Evolutionary conservation across 2,329 filamentous ascomycete species (phyloP).

Genomic region (Chlorencoelia australis): DNA sequence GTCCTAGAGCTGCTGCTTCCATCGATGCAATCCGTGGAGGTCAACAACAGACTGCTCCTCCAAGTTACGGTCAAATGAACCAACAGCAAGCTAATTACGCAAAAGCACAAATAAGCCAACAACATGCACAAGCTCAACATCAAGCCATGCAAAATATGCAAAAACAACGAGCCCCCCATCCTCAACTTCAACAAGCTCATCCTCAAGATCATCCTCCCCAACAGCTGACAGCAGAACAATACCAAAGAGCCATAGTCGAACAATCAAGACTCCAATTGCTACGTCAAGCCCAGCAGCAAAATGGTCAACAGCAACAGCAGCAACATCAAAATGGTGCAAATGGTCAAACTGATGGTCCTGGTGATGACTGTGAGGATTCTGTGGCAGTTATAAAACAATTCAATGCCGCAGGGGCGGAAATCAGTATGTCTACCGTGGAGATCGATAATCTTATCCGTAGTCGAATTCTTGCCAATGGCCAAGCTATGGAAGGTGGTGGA

Average conservation of each 20-base stretch:
- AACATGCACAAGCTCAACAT: constrained; percentile 16
- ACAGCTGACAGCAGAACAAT: constrained; percentile 4
- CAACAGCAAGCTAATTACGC: constrained; percentile 27
- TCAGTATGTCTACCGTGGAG: constrained; percentile 47
- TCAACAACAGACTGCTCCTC: constrained; percentile 17
- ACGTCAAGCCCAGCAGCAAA: constrained; percentile 3
- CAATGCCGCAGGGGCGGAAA: constrained; percentile 41
- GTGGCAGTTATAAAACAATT: constrained; percentile 32
- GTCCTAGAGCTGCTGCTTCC: constrained; percentile 52
- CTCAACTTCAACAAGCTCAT: constrained; percentile 1
- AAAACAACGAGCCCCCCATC: background rate
- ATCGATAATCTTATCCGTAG: constrained; percentile 62
- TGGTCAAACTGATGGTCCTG: constrained; percentile 23
- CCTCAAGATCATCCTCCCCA: background rate
- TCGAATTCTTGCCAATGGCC: constrained; percentile 55
- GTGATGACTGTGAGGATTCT: constrained; percentile 39
- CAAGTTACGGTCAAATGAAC: constrained; percentile 18
- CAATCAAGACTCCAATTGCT: constrained; percentile 4
- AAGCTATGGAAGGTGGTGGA: constrained; percentile 62
- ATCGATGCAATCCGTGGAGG: constrained; percentile 48
- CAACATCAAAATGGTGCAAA: constrained; percentile 18
- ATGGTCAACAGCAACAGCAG: constrained; percentile 27
- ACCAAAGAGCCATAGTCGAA: too few species aligned
- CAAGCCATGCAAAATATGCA: constrained; percentile 8
- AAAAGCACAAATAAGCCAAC: constrained; percentile 19